phyloP scores from a whole-genome alignment of 2,329 filamentous ascomycete genomes.

The Microcyclosporella mali region DNA sequence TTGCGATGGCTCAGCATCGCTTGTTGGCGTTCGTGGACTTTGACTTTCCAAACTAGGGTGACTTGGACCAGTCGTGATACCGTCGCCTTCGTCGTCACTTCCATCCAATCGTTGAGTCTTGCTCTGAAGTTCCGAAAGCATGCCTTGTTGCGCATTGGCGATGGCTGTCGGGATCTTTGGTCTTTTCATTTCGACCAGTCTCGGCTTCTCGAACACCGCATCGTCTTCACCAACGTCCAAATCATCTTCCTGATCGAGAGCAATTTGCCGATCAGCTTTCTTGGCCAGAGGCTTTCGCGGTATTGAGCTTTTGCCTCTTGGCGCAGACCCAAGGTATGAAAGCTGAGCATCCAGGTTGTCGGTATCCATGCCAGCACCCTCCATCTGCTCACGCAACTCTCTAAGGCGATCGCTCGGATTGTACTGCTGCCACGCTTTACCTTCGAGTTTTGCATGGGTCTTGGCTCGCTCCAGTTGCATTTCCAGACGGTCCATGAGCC shows the following conservation, averaged over 20 bases:
- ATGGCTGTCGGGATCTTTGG: constrained; percentile 59
- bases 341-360: constrained; percentile 49
- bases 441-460: constrained; percentile 95
- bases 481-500: constrained; percentile 86
- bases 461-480: constrained; percentile 95
- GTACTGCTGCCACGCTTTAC: constrained; percentile 76
- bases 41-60: constrained; percentile 68
- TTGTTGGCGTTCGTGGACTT: constrained; percentile 57
- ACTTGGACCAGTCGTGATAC: constrained; percentile 66
- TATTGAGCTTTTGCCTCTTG: constrained; percentile 37
- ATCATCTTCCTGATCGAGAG: constrained; percentile 33
- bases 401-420: constrained; percentile 88
- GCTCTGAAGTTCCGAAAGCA: constrained; percentile 65
- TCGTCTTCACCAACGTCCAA: constrained; percentile 46
- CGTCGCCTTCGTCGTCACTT: constrained; percentile 66
- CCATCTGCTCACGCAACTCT: constrained; percentile 92
- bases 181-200: constrained; percentile 70
- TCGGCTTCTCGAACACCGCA: constrained; percentile 69
- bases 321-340: constrained; percentile 55
- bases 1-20: constrained; percentile 47
- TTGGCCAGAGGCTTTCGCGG: constrained; percentile 32
- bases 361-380: constrained; percentile 47
- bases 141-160: constrained; percentile 49
- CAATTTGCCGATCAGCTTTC: constrained; percentile 7
- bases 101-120: constrained; percentile 69